Evolutionary conservation across 768 basidiomycete species (phyloP), one percentile per base, ranked within the genome.

Genomic region (Lactarius hatsudake): DNA sequence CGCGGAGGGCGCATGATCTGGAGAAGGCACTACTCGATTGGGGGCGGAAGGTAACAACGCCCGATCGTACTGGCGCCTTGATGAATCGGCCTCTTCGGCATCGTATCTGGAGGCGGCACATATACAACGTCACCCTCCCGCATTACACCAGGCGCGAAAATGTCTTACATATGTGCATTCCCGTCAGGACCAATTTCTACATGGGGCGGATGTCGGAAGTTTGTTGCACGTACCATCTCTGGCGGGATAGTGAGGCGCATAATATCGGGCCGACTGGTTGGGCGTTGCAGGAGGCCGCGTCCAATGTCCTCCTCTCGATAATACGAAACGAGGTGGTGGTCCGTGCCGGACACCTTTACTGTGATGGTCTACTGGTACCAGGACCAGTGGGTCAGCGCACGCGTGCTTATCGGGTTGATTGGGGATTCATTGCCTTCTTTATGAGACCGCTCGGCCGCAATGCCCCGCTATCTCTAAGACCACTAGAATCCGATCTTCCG

Each of bases 281-380:
- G 93, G 45, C 86, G 81, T 78, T 89, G 79, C 38, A 96, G 80
- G 58, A 84, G 82, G 30, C 89, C 90, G 18, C 83, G 82, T 10
- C 86, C 82, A 32, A 92, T 86, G 73, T 94, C 93, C 57, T 91
- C 88, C 51, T 88, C 84, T 8, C 87, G 88, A 75, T 92, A 94
- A 79, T 94, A 94, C 18, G 90, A 90, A 68, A 94, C 86, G 68
- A 93, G 82, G 74, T 94, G 92, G 60, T 93, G 85, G 78, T 91
- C 87, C 59, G 87, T 88, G 17, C 88, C 88, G 68, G 91, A 88
- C 64, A 91, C 86, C 45, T 85, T 86, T 59, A 93, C 87, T 10
- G 92, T 93, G 73, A 93, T 92, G n/a, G 91, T 93, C 91, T 94
- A 75, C 43, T 63, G 43, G 65, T 61, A 28, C 23, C 51, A 63